Evolutionary conservation across 129 eudicot genomes (phyloP).

Genomic region (Artemisia argyi): DNA sequence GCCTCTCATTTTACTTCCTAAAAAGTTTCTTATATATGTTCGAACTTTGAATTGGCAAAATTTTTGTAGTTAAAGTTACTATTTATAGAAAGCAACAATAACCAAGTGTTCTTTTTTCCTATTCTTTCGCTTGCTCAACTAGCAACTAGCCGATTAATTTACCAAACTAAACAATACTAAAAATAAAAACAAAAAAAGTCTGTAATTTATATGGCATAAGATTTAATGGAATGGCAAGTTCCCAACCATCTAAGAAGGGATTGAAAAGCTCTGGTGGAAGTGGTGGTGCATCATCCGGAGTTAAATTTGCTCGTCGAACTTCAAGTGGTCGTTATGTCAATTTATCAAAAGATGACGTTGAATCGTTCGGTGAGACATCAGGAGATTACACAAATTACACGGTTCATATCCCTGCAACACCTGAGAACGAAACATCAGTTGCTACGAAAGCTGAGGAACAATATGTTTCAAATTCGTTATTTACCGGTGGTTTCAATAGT

Average conservation of each 20-base stretch:
- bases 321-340: constrained; percentile 83
- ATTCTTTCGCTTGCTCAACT: constrained; percentile 14
- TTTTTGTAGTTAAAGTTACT: constrained; percentile 16
- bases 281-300: constrained; percentile 37
- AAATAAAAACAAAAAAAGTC: constrained; percentile 2
- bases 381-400: constrained; percentile 77
- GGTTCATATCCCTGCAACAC: constrained; percentile 73
- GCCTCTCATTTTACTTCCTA: constrained; percentile 20
- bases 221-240: constrained; percentile 44
- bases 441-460: constrained; percentile 93
- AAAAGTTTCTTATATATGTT: constrained; percentile 19
- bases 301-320: constrained; percentile 83
- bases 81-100: constrained; percentile 19
- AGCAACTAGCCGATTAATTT: not conserved
- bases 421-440: constrained; percentile 69
- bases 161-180: constrained; percentile 1
- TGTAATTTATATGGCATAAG: not conserved
- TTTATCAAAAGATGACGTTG: constrained; percentile 66
- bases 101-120: constrained; percentile 19
- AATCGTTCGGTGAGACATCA: constrained; percentile 55
- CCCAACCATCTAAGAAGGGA: constrained; percentile 61
- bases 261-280: constrained; percentile 33
- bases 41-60: constrained; percentile 21
- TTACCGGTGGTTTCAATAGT: constrained; percentile 87
- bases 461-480: constrained; percentile 77